Conservation (phyloP, 1,284 basidiomycete species). For the Trametes sp. region DNA sequence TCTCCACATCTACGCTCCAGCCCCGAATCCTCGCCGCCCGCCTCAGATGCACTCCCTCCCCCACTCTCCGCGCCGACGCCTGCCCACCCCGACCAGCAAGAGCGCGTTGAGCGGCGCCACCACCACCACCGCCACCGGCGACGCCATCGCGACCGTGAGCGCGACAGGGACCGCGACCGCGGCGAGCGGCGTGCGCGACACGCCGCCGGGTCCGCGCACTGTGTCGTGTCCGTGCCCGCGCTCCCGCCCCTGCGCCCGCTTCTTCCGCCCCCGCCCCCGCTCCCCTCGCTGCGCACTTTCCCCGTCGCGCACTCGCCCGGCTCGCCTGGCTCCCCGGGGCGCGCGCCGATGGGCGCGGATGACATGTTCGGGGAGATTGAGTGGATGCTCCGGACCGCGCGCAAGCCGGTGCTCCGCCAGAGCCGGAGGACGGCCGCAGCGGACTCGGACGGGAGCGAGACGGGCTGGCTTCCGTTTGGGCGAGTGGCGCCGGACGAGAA, state of each 20-base stretch:
- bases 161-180: constrained; percentile 11
- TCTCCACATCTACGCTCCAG: background rate
- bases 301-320: background rate
- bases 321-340: background rate
- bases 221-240: background rate
- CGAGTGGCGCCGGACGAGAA: too few relatives aligned
- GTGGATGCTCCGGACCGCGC: constrained; percentile 18
- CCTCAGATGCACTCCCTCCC: background rate
- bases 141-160: constrained; percentile 19
- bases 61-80: background rate
- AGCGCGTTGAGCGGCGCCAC: constrained; percentile 14
- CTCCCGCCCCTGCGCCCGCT: constrained; percentile 1
- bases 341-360: background rate
- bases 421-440: background rate
- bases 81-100: constrained; percentile 14
- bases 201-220: background rate
- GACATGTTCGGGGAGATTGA: constrained; percentile 23
- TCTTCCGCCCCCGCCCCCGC: constrained; percentile 9
- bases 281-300: constrained; percentile 13
- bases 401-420: constrained; percentile 11
- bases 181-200: constrained; percentile 6
- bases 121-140: background rate
- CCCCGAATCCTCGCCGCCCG: constrained; percentile 9
- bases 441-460: background rate
- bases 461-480: background rate